Conservation (phyloP, 1,284 basidiomycete species). For the Agroathelia rolfsii region DNA sequence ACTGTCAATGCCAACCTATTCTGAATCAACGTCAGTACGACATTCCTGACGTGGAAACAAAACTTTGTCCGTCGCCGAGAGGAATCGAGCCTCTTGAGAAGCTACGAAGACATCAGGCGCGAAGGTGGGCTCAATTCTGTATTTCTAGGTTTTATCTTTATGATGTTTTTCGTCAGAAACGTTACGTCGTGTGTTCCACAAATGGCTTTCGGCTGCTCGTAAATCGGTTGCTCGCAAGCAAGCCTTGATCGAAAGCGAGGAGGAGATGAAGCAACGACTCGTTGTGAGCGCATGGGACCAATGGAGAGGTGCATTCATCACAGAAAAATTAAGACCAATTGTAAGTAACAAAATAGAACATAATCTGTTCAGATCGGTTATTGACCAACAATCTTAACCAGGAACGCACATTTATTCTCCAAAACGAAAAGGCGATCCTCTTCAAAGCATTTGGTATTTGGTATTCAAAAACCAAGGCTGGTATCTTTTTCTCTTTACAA, state of each 20-base stretch:
- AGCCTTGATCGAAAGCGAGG: slow-evolving; percentile 49
- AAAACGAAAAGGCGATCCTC: slow-evolving; percentile 47
- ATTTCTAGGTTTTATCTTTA: background rate
- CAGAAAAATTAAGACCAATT: slow-evolving; percentile 50
- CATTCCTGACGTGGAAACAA: slow-evolving; percentile 60
- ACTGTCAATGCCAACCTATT: slow-evolving; percentile 5
- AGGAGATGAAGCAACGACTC: slow-evolving; percentile 42
- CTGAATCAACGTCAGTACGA: slow-evolving; percentile 26
- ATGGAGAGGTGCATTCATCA: slow-evolving; percentile 63
- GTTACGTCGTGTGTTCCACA: slow-evolving; percentile 55
- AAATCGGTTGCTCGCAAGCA: slow-evolving; percentile 46
- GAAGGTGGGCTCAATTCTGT: slow-evolving; percentile 39
- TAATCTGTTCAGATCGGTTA: slow-evolving; percentile 1
- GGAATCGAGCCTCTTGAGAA: slow-evolving; percentile 67
- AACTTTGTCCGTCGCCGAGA: slow-evolving; percentile 53
- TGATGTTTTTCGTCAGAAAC: slow-evolving; percentile 36
- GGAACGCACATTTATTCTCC: slow-evolving; percentile 52
- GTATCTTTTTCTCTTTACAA: slow-evolving; percentile 10
- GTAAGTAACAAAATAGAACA: slow-evolving; percentile 29
- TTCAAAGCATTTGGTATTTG: slow-evolving; percentile 61
- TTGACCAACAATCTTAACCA: slow-evolving; percentile 21
- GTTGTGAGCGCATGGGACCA: slow-evolving; percentile 58
- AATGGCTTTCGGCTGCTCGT: slow-evolving; percentile 55
- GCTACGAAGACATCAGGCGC: slow-evolving; percentile 65
- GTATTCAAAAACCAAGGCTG: slow-evolving; percentile 63